These are phyloP conservation scores for Babesia sp. DNA, from an alignment of 169 alveolate genomes.

Conservation along the genomic window DNA sequence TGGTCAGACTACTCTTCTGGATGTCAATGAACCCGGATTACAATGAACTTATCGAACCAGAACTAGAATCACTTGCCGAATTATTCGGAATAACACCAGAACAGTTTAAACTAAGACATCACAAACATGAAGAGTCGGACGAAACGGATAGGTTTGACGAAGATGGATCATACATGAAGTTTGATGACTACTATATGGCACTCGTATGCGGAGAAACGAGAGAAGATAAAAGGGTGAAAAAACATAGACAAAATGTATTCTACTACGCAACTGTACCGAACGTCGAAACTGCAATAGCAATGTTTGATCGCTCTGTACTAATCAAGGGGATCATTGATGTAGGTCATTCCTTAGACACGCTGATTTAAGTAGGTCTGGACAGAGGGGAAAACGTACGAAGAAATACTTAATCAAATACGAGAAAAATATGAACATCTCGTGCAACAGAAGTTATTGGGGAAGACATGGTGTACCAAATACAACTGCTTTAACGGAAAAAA, in stretches of 20 bases:
- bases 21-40: conserved; percentile 57
- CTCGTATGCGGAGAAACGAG: conserved; percentile 13
- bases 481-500: conserved; percentile 37
- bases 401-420: conserved; percentile 13
- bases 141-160: not conserved
- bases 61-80: conserved; percentile 47
- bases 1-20: conserved; percentile 57
- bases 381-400: conserved; percentile 38
- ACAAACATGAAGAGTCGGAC: not conserved
- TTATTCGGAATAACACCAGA: conserved; percentile 5
- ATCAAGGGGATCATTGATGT: conserved; percentile 34
- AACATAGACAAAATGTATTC: conserved; percentile 48
- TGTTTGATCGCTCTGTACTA: conserved; percentile 37
- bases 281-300: conserved; percentile 23
- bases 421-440: not conserved
- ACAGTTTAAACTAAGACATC: conserved; percentile 8
- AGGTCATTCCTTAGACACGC: not conserved
- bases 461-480: conserved; percentile 50
- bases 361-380: conserved; percentile 48
- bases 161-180: conserved; percentile 14
- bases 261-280: conserved; percentile 40
- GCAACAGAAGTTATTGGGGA: conserved; percentile 4
- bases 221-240: conserved; percentile 11
- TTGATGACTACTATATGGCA: conserved; percentile 31
- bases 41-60: conserved; percentile 60